phyloP scores from a whole-genome alignment of 768 basidiomycete genomes.

The Mycena polygramma region DNA sequence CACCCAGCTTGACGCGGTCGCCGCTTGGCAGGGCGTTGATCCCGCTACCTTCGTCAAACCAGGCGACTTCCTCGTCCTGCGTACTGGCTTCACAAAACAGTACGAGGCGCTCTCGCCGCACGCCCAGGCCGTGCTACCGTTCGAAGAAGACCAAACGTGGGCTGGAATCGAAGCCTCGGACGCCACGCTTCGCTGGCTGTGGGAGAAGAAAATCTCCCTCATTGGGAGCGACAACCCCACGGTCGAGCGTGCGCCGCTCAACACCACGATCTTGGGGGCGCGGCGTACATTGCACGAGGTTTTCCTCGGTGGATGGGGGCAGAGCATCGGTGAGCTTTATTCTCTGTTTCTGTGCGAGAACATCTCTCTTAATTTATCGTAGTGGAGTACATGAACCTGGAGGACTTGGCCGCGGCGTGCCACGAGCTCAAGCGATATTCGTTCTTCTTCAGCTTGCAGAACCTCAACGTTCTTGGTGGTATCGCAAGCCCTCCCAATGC shows the following conservation, averaged over 20 bases:
- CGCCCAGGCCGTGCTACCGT: constrained; percentile 26
- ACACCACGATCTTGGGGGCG: neutral
- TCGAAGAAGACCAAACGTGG: constrained; percentile 4
- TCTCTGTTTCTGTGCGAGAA: too few relatives aligned
- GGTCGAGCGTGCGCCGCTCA: constrained; percentile 12
- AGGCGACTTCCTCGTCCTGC: constrained; percentile 34
- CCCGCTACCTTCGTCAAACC: constrained; percentile 3
- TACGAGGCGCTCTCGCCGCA: constrained; percentile 21
- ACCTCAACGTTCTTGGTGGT: constrained; percentile 26
- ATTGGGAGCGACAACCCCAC: constrained; percentile 31
- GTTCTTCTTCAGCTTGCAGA: constrained; percentile 30
- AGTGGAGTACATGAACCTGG: constrained; percentile 29
- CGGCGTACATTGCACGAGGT: constrained; percentile 29
- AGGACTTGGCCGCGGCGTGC: constrained; percentile 16
- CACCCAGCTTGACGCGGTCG: neutral
- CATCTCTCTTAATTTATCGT: neutral
- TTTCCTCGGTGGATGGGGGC: constrained; percentile 34
- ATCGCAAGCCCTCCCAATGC: constrained; percentile 33
- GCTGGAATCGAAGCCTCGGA: constrained; percentile 29
- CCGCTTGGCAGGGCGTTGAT: neutral
- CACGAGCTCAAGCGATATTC: constrained; percentile 23
- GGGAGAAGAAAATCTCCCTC: constrained; percentile 32
- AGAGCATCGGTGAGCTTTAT: constrained; percentile 17
- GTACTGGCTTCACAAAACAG: constrained; percentile 33
- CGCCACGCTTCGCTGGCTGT: constrained; percentile 31